Conservation (phyloP, 805 yeast genomes). For the Candida fluviatilis region DNA sequence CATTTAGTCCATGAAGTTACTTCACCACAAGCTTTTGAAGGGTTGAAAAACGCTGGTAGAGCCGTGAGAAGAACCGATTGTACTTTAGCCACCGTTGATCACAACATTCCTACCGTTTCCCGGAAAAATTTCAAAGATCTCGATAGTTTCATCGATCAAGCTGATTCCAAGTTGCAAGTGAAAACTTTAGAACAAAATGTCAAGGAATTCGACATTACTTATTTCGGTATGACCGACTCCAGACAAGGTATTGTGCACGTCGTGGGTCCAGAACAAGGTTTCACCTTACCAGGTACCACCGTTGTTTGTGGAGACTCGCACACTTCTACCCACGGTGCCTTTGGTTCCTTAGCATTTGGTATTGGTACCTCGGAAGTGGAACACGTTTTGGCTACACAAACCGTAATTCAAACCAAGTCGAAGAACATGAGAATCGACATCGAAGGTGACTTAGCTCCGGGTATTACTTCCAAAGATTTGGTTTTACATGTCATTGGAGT, state of each 20-base stretch:
- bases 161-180: conserved; percentile 90
- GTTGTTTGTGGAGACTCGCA: conserved; percentile 99
- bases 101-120: conserved; percentile 94
- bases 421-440: conserved; percentile 91
- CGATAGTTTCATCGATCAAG: conserved; percentile 79
- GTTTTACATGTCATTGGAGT: conserved; percentile 92
- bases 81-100: conserved; percentile 93
- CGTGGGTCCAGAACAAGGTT: conserved; percentile 99
- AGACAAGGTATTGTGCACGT: conserved; percentile 99
- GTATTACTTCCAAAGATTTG: conserved; percentile 94
- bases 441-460: conserved; percentile 78
- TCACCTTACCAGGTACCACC: conserved; percentile 96
- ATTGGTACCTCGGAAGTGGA: conserved; percentile 99
- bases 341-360: conserved; percentile 96
- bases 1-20: conserved; percentile 98
- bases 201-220: conserved; percentile 81
- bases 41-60: conserved; percentile 83
- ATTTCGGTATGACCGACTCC: conserved; percentile 89
- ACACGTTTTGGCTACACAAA: conserved; percentile 97
- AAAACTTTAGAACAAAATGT: conserved; percentile 91
- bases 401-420: conserved; percentile 89
- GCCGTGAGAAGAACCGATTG: conserved; percentile 87
- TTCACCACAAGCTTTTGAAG: conserved; percentile 98
- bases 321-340: conserved; percentile 98
- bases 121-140: conserved; percentile 71